These are phyloP conservation scores for Eucalyptus curtisii DNA, from an alignment of 345 rosid species.

Conservation along the genomic window DNA sequence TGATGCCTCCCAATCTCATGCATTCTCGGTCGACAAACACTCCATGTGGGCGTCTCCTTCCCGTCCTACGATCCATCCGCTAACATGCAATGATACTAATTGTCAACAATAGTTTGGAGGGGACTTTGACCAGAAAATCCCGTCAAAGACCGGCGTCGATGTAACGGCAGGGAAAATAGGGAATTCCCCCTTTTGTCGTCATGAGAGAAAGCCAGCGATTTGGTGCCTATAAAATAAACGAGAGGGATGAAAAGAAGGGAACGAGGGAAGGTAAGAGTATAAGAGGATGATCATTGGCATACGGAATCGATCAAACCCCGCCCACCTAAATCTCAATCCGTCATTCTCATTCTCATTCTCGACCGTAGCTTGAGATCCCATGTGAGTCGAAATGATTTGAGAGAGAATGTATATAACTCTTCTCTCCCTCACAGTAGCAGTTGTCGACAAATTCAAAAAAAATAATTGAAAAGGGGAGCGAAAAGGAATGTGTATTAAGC, in stretches of 20 bases:
- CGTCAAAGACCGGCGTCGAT: background rate
- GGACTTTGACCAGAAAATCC: background rate
- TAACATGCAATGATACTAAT: background rate
- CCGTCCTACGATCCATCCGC: background rate
- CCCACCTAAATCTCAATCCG: background rate
- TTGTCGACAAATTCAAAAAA: background rate
- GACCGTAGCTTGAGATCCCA: background rate
- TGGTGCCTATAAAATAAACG: background rate
- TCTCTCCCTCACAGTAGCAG: background rate
- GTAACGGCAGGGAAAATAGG: background rate
- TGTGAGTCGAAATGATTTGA: background rate
- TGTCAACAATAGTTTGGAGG: background rate
- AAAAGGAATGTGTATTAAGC: background rate
- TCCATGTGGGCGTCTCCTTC: background rate
- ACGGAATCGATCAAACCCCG: background rate
- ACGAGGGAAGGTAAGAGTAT: background rate
- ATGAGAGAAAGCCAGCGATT: background rate
- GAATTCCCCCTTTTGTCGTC: background rate
- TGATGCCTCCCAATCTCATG: background rate
- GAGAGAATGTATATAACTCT: background rate
- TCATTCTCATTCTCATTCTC: background rate
- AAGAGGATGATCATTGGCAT: background rate
- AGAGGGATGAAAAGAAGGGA: background rate
- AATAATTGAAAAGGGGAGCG: background rate
- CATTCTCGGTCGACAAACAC: background rate